Conservation (phyloP, 352 stramenopile species). For the Lagenidium sp. region DNA sequence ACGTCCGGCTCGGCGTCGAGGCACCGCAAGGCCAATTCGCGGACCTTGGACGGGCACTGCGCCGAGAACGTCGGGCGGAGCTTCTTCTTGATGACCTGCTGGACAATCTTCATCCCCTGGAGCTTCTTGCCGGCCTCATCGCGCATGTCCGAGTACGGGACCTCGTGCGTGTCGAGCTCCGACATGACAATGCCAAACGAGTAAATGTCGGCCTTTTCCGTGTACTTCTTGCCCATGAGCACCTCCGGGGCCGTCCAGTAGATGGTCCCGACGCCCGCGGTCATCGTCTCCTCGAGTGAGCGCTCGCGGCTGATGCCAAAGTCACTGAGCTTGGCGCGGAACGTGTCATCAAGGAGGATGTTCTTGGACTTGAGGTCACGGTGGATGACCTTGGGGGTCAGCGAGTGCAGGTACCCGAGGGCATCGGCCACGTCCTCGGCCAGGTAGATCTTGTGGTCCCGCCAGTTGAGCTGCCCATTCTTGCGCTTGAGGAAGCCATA, state of each 20-base stretch:
- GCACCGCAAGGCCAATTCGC: constrained; percentile 52
- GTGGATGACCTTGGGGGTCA: constrained; percentile 74
- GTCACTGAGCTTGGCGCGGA: constrained; percentile 59
- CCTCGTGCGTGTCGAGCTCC: constrained; percentile 66
- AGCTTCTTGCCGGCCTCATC: constrained; percentile 65
- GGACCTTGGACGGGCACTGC: constrained; percentile 41
- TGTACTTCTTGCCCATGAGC: constrained; percentile 79
- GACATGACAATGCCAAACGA: constrained; percentile 79
- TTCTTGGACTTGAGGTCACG: constrained; percentile 76
- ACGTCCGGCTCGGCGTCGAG: constrained; percentile 57
- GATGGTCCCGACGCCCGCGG: constrained; percentile 69
- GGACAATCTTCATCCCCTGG: constrained; percentile 79
- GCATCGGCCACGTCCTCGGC: constrained; percentile 64
- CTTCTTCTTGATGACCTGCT: constrained; percentile 68
- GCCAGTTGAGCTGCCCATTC: constrained; percentile 60
- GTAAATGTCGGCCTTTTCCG: constrained; percentile 78
- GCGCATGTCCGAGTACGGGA: constrained; percentile 76
- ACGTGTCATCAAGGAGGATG: constrained; percentile 54
- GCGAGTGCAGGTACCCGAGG: constrained; percentile 61
- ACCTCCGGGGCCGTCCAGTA: constrained; percentile 81
- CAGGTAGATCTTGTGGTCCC: constrained; percentile 64
- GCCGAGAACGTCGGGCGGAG: constrained; percentile 54
- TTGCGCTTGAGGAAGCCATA: constrained; percentile 64
- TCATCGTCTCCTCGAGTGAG: constrained; percentile 77
- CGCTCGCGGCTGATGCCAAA: constrained; percentile 76